Percentiles rank a stretch among this genome's conserved stretches.
Conservation (phyloP, 495 filamentous ascomycete species). For the Penicillium argentinense region DNA sequence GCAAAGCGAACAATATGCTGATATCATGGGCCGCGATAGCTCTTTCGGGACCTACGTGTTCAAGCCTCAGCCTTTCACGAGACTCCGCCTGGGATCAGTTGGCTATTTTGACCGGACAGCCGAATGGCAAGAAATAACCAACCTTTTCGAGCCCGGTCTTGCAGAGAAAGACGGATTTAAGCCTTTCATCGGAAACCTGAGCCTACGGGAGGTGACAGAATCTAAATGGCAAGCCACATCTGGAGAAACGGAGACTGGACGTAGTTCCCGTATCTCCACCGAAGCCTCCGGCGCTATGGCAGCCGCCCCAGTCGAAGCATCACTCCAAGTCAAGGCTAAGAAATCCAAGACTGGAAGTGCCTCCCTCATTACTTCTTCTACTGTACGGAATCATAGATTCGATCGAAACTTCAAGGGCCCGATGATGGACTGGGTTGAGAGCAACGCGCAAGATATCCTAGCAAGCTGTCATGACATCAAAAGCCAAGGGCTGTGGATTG, state of each 20-base stretch:
- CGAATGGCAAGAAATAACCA: constrained; percentile 1
- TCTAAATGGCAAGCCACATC: background rate
- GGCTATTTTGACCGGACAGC: background rate
- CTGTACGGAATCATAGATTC: background rate
- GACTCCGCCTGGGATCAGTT: background rate
- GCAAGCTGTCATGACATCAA: background rate
- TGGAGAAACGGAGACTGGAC: background rate
- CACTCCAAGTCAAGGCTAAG: background rate
- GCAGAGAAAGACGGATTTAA: background rate
- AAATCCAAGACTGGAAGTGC: background rate
- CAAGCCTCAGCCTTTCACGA: background rate
- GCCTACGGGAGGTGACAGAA: background rate
- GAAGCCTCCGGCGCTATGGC: background rate
- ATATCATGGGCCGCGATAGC: background rate
- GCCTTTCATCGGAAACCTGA: background rate
- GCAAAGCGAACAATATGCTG: background rate
- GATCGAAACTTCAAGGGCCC: background rate
- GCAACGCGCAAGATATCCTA: background rate
- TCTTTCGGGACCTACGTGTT: background rate
- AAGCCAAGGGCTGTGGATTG: background rate
- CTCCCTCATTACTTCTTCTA: constrained; percentile 1
- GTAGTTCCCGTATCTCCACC: background rate
- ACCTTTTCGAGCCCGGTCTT: background rate
- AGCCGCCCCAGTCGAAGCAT: background rate
- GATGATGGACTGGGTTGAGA: background rate